Evolutionary conservation across 306 rosid species (phyloP).

Genomic region (Citrullus mucosospermus): DNA sequence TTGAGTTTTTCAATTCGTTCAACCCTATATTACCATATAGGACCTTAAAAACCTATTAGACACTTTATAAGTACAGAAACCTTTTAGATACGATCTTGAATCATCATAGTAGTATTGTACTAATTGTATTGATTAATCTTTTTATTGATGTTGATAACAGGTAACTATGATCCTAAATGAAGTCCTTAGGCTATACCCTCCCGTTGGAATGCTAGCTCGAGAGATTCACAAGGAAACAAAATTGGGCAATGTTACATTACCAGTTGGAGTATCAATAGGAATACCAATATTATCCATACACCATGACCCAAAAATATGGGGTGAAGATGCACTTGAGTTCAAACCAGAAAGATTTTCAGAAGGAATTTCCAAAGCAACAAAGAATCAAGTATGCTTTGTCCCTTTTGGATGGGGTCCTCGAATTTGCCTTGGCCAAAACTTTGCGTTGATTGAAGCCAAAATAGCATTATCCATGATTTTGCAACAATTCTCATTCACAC

Average conservation of each 20-base stretch:
- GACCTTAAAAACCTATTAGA: too few species aligned
- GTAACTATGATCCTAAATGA: not conserved
- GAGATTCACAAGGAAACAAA: not conserved
- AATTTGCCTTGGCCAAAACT: not conserved
- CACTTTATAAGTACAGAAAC: too few species aligned
- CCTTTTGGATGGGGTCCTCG: conserved; percentile 3
- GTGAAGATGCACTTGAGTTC: not conserved
- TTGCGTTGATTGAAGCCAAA: not conserved
- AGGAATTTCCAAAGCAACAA: not conserved
- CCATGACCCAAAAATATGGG: not conserved
- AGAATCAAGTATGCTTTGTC: not conserved
- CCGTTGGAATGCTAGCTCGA: not conserved
- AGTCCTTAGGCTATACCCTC: not conserved
- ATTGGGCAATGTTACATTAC: not conserved
- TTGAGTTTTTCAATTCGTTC: too few species aligned
- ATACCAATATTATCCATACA: not conserved
- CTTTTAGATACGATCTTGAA: too few species aligned
- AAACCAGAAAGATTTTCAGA: not conserved
- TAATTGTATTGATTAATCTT: too few species aligned
- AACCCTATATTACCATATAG: too few species aligned
- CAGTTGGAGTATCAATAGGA: not conserved
- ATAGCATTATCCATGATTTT: not conserved
- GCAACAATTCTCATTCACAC: not conserved
- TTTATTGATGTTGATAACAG: too few species aligned
- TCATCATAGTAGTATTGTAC: too few species aligned